phyloP scores from a whole-genome alignment of 805 yeast species.

The Starmerella vitae region DNA sequence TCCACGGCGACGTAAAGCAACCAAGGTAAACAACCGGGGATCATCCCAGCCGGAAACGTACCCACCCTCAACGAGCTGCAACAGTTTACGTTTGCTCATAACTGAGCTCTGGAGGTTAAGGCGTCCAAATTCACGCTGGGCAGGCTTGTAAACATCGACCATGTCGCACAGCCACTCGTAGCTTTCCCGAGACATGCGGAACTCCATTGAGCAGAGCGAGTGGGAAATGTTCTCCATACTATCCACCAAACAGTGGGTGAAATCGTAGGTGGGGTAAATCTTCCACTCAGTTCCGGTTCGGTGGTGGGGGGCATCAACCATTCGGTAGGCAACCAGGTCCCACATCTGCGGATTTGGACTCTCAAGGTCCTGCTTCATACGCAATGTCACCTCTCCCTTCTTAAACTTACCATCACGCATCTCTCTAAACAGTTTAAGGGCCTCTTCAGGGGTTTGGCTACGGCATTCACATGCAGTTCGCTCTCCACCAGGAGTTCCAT shows the following conservation, averaged over 20 bases:
- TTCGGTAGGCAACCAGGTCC: slow-evolving; percentile 97
- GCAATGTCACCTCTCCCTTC: slow-evolving; percentile 84
- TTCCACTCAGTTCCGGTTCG: slow-evolving; percentile 97
- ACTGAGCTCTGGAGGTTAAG: slow-evolving; percentile 89
- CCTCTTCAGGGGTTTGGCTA: slow-evolving; percentile 53
- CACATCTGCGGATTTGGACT: slow-evolving; percentile 98
- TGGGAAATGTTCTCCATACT: slow-evolving; percentile 92
- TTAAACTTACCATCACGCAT: slow-evolving; percentile 84
- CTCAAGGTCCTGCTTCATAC: slow-evolving; percentile 88
- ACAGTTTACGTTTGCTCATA: slow-evolving; percentile 89
- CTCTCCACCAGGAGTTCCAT: slow-evolving; percentile 89
- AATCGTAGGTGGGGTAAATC: slow-evolving; percentile 96
- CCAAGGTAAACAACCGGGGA: slow-evolving; percentile 90
- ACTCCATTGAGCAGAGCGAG: slow-evolving; percentile 92
- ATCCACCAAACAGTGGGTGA: slow-evolving; percentile 98
- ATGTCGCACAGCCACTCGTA: slow-evolving; percentile 98
- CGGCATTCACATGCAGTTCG: slow-evolving; percentile 76
- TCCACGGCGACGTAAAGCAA: slow-evolving; percentile 92
- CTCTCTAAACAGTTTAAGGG: slow-evolving; percentile 64
- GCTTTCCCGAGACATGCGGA: slow-evolving; percentile 78
- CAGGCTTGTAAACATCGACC: slow-evolving; percentile 89
- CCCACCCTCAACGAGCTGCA: slow-evolving; percentile 69
- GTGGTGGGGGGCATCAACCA: slow-evolving; percentile 81
- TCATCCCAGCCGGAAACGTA: slow-evolving; percentile 96
- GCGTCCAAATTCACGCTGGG: slow-evolving; percentile 97